phyloP scores from a whole-genome alignment of 2,329 filamentous ascomycete species.

The Fusarium transvaalense region DNA sequence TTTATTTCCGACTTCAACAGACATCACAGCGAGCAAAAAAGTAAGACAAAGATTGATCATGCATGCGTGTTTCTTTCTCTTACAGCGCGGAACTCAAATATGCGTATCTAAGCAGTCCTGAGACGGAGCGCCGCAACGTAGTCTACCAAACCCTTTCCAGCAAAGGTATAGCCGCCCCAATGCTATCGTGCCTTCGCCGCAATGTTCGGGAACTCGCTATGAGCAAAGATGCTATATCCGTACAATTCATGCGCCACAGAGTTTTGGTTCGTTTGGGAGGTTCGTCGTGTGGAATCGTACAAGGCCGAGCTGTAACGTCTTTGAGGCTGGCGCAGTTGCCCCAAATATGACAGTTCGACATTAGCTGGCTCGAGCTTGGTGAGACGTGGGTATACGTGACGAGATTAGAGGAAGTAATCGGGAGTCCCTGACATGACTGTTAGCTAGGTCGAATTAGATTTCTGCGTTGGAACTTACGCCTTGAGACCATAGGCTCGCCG shows the following conservation, averaged over 20 bases:
- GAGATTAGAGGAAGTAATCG: conserved; percentile 94
- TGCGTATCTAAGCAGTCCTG: conserved; percentile 47
- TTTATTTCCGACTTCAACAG: background rate
- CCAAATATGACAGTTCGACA: conserved; percentile 30
- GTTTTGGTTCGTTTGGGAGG: conserved; percentile 34
- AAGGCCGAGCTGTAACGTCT: conserved; percentile 44
- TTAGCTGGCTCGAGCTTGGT: conserved; percentile 42
- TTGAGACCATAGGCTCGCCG: conserved; percentile 98
- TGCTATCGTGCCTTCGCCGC: conserved; percentile 22
- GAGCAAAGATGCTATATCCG: conserved; percentile 37
- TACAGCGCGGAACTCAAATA: conserved; percentile 47
- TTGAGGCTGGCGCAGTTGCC: conserved; percentile 32
- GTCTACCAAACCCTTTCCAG: conserved; percentile 33
- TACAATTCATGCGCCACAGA: conserved; percentile 40
- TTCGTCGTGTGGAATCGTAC: conserved; percentile 48
- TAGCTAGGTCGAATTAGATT: conserved; percentile 7
- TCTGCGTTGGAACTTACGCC: conserved; percentile 69
- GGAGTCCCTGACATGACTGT: conserved; percentile 73
- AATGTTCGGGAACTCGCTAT: conserved; percentile 37
- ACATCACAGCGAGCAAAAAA: conserved; percentile 6
- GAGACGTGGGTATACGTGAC: conserved; percentile 47
- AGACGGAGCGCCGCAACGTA: conserved; percentile 33
- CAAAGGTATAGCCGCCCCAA: conserved; percentile 32
- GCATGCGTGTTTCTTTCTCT: conserved; percentile 43
- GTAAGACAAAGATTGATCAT: conserved; percentile 31